phyloP scores from a whole-genome alignment of 2,329 filamentous ascomycete species.

The Myriosclerotinia duriaeana region DNA sequence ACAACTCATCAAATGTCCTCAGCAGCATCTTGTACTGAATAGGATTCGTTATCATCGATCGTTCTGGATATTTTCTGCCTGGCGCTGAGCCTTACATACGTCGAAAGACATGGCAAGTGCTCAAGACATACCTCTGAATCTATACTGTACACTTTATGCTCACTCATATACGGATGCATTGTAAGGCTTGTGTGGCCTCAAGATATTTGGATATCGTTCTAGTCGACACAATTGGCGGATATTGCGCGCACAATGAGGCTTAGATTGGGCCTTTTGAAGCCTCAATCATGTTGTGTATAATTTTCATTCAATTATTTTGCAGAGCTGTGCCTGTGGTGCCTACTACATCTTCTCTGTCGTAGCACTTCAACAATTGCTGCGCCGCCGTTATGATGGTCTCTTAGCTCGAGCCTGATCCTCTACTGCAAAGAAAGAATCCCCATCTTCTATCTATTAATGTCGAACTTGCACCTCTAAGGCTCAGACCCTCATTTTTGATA shows the following conservation, averaged over 20 bases:
- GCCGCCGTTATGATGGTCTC: not conserved
- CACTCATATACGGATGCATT: not conserved
- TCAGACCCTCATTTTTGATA: not conserved
- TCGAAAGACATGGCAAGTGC: not conserved
- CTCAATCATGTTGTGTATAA: not conserved
- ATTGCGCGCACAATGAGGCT: not conserved
- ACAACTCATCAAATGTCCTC: not conserved
- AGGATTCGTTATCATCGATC: not conserved
- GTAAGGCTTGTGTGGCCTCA: not conserved
- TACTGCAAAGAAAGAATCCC: not conserved
- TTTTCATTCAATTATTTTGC: not conserved
- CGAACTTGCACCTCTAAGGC: not conserved
- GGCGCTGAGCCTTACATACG: not conserved
- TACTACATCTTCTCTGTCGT: not conserved
- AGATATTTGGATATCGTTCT: not conserved
- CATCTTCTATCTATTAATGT: not conserved
- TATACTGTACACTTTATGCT: not conserved
- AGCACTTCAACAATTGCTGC: not conserved
- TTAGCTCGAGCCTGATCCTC: not conserved
- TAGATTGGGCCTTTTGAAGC: not conserved
- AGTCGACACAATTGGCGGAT: not conserved
- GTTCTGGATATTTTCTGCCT: not conserved
- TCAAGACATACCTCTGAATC: not conserved
- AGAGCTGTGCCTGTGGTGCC: not conserved
- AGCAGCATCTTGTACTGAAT: not conserved